Conservation (phyloP, 2,329 filamentous ascomycete species). For the Nothophoma quercina region DNA sequence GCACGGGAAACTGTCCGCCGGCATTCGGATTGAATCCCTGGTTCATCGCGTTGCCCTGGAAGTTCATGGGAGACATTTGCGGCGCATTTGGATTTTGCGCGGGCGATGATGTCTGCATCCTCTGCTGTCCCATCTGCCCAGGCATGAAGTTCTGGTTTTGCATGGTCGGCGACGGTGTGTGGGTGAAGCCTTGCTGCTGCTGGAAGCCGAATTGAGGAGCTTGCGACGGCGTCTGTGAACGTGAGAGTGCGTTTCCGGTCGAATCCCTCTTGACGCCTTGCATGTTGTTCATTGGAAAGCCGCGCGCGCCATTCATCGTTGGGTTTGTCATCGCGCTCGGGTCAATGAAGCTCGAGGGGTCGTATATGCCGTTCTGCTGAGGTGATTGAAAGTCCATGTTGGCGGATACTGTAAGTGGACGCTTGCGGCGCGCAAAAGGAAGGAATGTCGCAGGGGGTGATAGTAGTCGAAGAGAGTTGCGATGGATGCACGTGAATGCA, state of each 20-base stretch:
- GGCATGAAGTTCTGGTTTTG: constrained; percentile 75
- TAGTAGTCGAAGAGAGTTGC: constrained; percentile 10
- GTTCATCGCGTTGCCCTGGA: constrained; percentile 45
- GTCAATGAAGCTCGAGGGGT: constrained; percentile 49
- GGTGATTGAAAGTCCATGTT: constrained; percentile 48
- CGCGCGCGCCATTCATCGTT: constrained; percentile 77
- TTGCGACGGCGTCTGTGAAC: constrained; percentile 91
- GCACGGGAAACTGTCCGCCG: constrained; percentile 54
- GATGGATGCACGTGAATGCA: constrained; percentile 31
- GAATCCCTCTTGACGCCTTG: constrained; percentile 86
- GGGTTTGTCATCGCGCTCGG: constrained; percentile 49
- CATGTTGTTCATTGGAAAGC: constrained; percentile 82
- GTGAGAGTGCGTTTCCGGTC: constrained; percentile 84
- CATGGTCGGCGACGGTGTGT: constrained; percentile 95
- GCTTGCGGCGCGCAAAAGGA: constrained; percentile 14
- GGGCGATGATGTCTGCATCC: constrained; percentile 90
- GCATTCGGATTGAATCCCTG: constrained; percentile 52
- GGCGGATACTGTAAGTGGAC: constrained; percentile 27
- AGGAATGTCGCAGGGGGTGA: constrained; percentile 18
- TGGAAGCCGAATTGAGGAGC: constrained; percentile 70
- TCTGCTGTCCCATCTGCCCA: constrained; percentile 60
- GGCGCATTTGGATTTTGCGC: constrained; percentile 74
- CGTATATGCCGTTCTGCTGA: constrained; percentile 48
- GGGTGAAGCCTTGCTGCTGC: constrained; percentile 74
- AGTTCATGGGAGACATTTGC: constrained; percentile 51